phyloP scores from a whole-genome alignment of 805 yeast genomes.

The Scheffersomyces coipomensis region DNA sequence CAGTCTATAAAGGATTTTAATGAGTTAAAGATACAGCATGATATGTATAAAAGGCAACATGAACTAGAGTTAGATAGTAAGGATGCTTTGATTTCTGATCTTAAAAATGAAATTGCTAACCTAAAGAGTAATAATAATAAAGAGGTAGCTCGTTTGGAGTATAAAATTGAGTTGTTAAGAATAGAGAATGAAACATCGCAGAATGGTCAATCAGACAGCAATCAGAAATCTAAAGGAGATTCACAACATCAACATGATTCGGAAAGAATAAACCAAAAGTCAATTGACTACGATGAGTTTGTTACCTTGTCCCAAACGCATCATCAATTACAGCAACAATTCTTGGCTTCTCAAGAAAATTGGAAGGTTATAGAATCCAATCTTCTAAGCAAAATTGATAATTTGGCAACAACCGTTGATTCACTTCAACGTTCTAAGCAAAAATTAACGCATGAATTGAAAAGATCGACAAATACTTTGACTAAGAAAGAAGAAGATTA shows the following conservation, averaged over 20 bases:
- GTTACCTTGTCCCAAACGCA: conserved; percentile 47
- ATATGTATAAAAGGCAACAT: conserved; percentile 25
- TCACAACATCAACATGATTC: neutral
- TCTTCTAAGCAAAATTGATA: conserved; percentile 48
- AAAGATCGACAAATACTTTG: conserved; percentile 15
- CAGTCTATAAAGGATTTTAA: conserved; percentile 19
- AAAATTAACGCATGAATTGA: conserved; percentile 35
- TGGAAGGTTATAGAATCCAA: conserved; percentile 81
- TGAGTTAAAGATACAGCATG: conserved; percentile 32
- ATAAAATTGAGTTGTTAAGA: conserved; percentile 66
- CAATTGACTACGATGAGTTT: conserved; percentile 37
- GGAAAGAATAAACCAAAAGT: conserved; percentile 16
- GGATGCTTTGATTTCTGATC: conserved; percentile 28
- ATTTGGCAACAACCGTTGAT: conserved; percentile 26
- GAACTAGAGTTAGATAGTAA: conserved; percentile 34
- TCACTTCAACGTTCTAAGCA: conserved; percentile 24
- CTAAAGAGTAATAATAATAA: conserved; percentile 30
- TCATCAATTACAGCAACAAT: conserved; percentile 63
- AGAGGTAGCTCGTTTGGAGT: conserved; percentile 63
- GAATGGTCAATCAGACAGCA: neutral
- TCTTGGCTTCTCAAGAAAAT: conserved; percentile 71
- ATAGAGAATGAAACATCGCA: conserved; percentile 49
- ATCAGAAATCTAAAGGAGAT: neutral
- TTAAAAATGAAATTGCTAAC: conserved; percentile 26
- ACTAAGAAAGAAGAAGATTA: conserved; percentile 12